These are phyloP conservation scores for Myxozyma nipponensis DNA, from an alignment of 805 yeast genomes.

Conservation along the genomic window DNA sequence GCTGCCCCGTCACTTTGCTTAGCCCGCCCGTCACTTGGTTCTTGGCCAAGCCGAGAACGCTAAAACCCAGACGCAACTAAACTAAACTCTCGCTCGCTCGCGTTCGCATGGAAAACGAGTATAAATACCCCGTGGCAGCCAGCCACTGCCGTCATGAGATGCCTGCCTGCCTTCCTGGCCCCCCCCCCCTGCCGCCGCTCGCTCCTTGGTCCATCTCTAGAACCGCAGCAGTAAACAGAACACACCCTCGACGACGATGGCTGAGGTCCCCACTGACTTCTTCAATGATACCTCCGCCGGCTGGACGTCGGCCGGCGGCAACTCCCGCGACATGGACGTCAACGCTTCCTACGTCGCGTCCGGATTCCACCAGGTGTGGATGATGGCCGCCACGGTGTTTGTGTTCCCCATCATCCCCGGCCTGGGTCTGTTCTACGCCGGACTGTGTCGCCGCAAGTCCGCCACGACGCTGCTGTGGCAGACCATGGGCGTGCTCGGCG, in stretches of 20 bases:
- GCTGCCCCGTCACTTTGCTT: no score
- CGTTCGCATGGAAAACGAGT: no score
- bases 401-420: conserved; percentile 98
- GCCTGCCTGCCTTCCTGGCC: neutral
- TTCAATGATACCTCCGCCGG: conserved; percentile 18
- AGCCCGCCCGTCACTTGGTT: no score
- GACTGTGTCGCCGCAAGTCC: conserved; percentile 88
- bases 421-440: conserved; percentile 86
- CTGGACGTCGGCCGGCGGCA: conserved; percentile 51
- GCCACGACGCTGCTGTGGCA: conserved; percentile 92
- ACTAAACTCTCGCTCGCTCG: no score
- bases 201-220: no score
- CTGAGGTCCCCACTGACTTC: conserved; percentile 17
- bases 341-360: conserved; percentile 56
- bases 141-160: no score
- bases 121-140: no score
- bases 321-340: conserved; percentile 61
- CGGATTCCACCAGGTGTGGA: conserved; percentile 66
- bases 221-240: no score
- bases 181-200: neutral
- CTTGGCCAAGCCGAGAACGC: no score
- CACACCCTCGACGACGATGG: conserved; percentile 3
- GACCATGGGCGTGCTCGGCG: conserved; percentile 79
- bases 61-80: no score
- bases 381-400: conserved; percentile 51